These are phyloP conservation scores for Claviceps africana DNA, from an alignment of 2,329 filamentous ascomycete species.

Conservation along the genomic window DNA sequence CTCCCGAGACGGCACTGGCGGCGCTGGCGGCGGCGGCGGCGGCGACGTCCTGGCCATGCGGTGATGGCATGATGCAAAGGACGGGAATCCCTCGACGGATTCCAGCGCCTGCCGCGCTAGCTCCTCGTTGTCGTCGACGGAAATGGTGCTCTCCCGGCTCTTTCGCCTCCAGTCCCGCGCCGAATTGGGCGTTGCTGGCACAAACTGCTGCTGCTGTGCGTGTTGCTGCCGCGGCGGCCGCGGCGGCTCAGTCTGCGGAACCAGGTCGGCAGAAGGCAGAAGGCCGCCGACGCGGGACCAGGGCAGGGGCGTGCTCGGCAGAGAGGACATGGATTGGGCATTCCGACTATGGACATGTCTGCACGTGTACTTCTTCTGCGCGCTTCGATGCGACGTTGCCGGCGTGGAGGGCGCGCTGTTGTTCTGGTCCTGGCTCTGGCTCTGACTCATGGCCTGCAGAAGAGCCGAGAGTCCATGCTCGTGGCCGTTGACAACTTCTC, in stretches of 20 bases:
- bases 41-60: no score
- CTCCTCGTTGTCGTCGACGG: conserved; percentile 48
- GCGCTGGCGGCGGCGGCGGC: no score
- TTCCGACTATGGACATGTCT: conserved; percentile 51
- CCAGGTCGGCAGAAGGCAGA: conserved; percentile 48
- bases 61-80: conserved; percentile 7
- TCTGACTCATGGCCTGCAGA: conserved; percentile 67
- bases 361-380: conserved; percentile 32
- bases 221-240: conserved; percentile 26
- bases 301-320: conserved; percentile 61
- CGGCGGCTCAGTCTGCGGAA: conserved; percentile 43
- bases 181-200: conserved; percentile 30
- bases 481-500: neutral
- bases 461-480: conserved; percentile 63
- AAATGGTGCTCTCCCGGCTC: conserved; percentile 78
- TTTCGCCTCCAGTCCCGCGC: conserved; percentile 38
- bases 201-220: conserved; percentile 23
- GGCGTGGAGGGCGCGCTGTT: conserved; percentile 64
- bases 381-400: conserved; percentile 29
- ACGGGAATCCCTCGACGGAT: conserved; percentile 35
- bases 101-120: conserved; percentile 40
- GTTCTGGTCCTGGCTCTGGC: conserved; percentile 40
- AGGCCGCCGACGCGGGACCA: conserved; percentile 37
- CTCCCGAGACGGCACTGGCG: no score
- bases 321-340: conserved; percentile 70